Percentiles rank a stretch among this genome's conserved stretches.
Conservation (phyloP, 2,329 filamentous ascomycete genomes). For the Byssothecium circinans region DNA sequence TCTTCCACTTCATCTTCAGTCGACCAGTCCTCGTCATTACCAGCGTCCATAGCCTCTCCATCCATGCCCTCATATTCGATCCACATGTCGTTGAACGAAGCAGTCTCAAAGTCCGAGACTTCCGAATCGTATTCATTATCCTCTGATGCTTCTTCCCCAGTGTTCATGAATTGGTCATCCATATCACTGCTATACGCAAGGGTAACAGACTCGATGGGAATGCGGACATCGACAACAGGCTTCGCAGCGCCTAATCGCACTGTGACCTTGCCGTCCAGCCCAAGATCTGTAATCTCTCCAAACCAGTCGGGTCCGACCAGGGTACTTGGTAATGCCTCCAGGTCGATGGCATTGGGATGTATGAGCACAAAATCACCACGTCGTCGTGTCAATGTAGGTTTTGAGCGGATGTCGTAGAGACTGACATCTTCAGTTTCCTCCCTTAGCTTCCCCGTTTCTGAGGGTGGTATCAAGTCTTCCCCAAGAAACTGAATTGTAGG, state of each 20-base stretch:
- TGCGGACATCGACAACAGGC: conserved; percentile 53
- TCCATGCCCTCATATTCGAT: conserved; percentile 44
- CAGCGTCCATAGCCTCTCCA: conserved; percentile 31
- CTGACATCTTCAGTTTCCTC: conserved; percentile 55
- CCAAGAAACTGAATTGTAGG: conserved; percentile 36
- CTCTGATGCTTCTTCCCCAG: conserved; percentile 30
- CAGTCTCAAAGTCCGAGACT: conserved; percentile 33
- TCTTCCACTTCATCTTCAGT: conserved; percentile 42
- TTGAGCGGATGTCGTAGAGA: conserved; percentile 59
- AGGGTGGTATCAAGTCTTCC: conserved; percentile 46
- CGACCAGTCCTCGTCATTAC: conserved; percentile 41
- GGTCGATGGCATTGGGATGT: conserved; percentile 31
- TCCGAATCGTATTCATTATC: conserved; percentile 33
- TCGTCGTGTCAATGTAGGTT: conserved; percentile 52
- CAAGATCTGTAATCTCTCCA: conserved; percentile 59
- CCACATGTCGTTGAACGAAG: conserved; percentile 42
- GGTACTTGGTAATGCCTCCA: conserved; percentile 12
- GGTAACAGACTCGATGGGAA: conserved; percentile 53
- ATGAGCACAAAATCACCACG: conserved; percentile 59
- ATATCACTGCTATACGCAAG: conserved; percentile 52
- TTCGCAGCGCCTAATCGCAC: conserved; percentile 57
- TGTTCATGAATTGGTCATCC: conserved; percentile 34
- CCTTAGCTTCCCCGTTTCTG: conserved; percentile 47
- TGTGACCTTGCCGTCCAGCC: conserved; percentile 55
- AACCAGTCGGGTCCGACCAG: conserved; percentile 51